Percentiles rank a stretch among this genome's conserved stretches.
Conservation (phyloP, 306 rosid species). For the Trifolium repens region DNA sequence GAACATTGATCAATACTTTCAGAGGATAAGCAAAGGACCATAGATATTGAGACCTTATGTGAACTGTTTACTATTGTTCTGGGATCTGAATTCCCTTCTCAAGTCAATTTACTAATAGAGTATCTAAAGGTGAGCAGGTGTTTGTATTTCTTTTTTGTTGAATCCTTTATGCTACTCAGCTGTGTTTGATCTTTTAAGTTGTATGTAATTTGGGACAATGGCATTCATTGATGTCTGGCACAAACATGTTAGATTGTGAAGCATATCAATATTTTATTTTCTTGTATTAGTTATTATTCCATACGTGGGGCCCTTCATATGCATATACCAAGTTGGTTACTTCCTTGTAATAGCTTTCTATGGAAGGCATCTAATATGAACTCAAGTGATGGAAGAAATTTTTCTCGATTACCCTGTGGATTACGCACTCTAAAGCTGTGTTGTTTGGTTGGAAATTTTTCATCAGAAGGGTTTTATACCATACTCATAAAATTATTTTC, state of each 20-base stretch:
- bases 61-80: constrained; percentile 63
- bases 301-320: background rate
- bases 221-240: constrained; percentile 23
- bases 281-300: constrained; percentile 28
- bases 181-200: constrained; percentile 18
- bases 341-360: constrained; percentile 6
- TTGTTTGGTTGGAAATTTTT: constrained; percentile 26
- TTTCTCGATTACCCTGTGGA: background rate
- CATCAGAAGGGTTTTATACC: constrained; percentile 16
- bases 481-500: constrained; percentile 22
- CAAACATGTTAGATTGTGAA: constrained; percentile 22
- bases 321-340: constrained; percentile 22
- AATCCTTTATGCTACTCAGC: constrained; percentile 22
- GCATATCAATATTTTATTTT: constrained; percentile 27
- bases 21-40: constrained; percentile 71
- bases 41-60: constrained; percentile 66
- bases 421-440: background rate
- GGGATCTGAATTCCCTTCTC: constrained; percentile 50
- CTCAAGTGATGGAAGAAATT: constrained; percentile 8
- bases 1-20: constrained; percentile 43
- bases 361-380: constrained; percentile 28
- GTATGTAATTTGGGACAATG: constrained; percentile 13
- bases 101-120: constrained; percentile 55
- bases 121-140: constrained; percentile 63
- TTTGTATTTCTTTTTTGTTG: constrained; percentile 15